Conservation (phyloP, 371 early-diverging fungal genomes). For the Mucor velutinosus region DNA sequence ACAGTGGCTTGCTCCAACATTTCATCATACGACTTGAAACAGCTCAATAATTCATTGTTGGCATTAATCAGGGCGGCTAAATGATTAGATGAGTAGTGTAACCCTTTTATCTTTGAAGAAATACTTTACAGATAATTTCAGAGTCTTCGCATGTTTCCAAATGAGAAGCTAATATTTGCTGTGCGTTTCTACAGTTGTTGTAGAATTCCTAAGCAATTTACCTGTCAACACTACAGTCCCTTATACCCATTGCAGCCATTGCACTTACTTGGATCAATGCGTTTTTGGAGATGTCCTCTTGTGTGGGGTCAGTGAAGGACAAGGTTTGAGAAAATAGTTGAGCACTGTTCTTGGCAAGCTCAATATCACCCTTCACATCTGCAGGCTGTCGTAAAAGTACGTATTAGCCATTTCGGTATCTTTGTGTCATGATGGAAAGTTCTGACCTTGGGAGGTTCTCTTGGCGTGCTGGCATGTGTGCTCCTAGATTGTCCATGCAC, state of each 20-base stretch:
- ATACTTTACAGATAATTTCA: conserved; percentile 41
- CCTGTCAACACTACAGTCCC: background rate
- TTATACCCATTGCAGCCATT: background rate
- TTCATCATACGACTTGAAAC: conserved; percentile 55
- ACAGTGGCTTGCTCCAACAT: conserved; percentile 49
- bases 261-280: conserved; percentile 42
- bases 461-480: conserved; percentile 5
- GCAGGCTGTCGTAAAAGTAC: conserved; percentile 3
- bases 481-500: background rate
- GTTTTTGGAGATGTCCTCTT: conserved; percentile 51
- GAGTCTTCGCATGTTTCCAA: conserved; percentile 43
- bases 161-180: conserved; percentile 34
- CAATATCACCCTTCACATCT: conserved; percentile 28
- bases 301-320: conserved; percentile 55
- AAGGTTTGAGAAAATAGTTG: conserved; percentile 50
- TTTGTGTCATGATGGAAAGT: background rate
- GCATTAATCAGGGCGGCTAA: conserved; percentile 46
- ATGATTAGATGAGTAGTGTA: conserved; percentile 7
- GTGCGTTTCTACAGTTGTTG: conserved; percentile 41
- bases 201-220: conserved; percentile 40
- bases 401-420: background rate
- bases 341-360: conserved; percentile 51
- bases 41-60: conserved; percentile 44
- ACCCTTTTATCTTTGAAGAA: background rate
- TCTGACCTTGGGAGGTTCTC: conserved; percentile 17